These are phyloP conservation scores for Xylaria multiplex DNA, from an alignment of 2,329 filamentous ascomycete genomes.

Conservation along the genomic window DNA sequence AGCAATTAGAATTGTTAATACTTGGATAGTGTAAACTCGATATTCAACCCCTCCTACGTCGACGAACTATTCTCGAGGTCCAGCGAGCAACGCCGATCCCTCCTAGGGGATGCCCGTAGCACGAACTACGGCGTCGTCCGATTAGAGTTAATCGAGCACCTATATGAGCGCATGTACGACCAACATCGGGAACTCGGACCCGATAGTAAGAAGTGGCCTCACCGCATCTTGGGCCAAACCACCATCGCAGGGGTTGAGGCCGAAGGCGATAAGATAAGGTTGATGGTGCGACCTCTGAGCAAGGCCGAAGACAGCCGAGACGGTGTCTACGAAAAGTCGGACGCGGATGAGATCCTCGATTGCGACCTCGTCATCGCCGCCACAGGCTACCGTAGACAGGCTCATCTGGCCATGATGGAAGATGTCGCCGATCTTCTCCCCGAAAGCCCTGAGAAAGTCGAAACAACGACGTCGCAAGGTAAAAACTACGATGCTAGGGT, in stretches of 20 bases:
- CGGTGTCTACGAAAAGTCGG: slow-evolving; percentile 39
- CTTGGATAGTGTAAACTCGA: slow-evolving; percentile 82
- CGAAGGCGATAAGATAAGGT: slow-evolving; percentile 61
- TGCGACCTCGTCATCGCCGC: slow-evolving; percentile 87
- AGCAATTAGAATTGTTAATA: slow-evolving; percentile 40
- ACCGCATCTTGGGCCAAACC: slow-evolving; percentile 78
- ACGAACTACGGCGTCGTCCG: slow-evolving; percentile 97
- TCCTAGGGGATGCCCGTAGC: slow-evolving; percentile 75
- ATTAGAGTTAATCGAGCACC: slow-evolving; percentile 85
- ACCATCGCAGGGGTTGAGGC: slow-evolving; percentile 71
- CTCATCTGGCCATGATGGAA: slow-evolving; percentile 80
- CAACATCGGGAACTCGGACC: slow-evolving; percentile 77
- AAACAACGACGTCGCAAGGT: slow-evolving; percentile 22
- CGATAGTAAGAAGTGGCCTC: slow-evolving; percentile 80
- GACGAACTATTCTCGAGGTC: slow-evolving; percentile 78
- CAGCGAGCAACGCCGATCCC: slow-evolving; percentile 66
- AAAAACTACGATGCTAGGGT: slow-evolving; percentile 51
- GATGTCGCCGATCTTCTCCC: slow-evolving; percentile 74
- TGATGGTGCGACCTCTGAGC: slow-evolving; percentile 65
- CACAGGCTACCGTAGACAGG: slow-evolving; percentile 83
- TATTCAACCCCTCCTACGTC: slow-evolving; percentile 90
- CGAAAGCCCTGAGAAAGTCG: slow-evolving; percentile 45
- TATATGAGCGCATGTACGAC: slow-evolving; percentile 89
- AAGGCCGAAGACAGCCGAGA: slow-evolving; percentile 30
- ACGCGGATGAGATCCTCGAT: slow-evolving; percentile 69